Evolutionary conservation across 768 basidiomycete species (phyloP).

Genomic region (Solioccasus polychromus): DNA sequence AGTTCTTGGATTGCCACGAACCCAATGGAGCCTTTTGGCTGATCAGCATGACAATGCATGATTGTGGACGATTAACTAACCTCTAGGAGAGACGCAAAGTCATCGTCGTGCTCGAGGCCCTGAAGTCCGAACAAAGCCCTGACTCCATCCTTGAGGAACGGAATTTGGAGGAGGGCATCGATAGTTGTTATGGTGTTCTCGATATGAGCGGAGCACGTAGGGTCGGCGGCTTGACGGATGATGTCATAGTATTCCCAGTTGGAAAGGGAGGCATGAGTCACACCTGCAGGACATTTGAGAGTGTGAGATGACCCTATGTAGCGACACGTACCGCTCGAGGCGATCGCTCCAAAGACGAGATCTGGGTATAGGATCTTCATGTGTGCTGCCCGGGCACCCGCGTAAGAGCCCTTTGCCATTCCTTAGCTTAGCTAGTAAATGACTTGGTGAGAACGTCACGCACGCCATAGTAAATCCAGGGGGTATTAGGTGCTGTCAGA

Average conservation of each 20-base stretch:
- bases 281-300: slow-evolving; percentile 42
- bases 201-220: slow-evolving; percentile 56
- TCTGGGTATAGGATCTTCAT: slow-evolving; percentile 87
- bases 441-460: slow-evolving; percentile 19
- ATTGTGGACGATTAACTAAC: slow-evolving; percentile 35
- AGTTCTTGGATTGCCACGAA: slow-evolving; percentile 81
- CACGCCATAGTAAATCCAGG: slow-evolving; percentile 95
- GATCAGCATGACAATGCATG: slow-evolving; percentile 13
- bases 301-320: background rate
- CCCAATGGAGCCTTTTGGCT: slow-evolving; percentile 53
- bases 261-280: slow-evolving; percentile 78
- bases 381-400: slow-evolving; percentile 90
- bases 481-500: slow-evolving; percentile 66
- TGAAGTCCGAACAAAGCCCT: slow-evolving; percentile 78
- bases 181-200: slow-evolving; percentile 56
- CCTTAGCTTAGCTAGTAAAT: background rate
- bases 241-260: slow-evolving; percentile 92
- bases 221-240: slow-evolving; percentile 66
- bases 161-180: slow-evolving; percentile 55
- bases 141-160: slow-evolving; percentile 46
- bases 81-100: slow-evolving; percentile 70
- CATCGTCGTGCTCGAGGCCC: slow-evolving; percentile 66
- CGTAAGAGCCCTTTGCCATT: slow-evolving; percentile 72
- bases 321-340: slow-evolving; percentile 64
- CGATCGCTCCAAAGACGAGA: slow-evolving; percentile 86